Conservation (phyloP, 495 filamentous ascomycete species). For the Staphylotrichum tortipilum region DNA sequence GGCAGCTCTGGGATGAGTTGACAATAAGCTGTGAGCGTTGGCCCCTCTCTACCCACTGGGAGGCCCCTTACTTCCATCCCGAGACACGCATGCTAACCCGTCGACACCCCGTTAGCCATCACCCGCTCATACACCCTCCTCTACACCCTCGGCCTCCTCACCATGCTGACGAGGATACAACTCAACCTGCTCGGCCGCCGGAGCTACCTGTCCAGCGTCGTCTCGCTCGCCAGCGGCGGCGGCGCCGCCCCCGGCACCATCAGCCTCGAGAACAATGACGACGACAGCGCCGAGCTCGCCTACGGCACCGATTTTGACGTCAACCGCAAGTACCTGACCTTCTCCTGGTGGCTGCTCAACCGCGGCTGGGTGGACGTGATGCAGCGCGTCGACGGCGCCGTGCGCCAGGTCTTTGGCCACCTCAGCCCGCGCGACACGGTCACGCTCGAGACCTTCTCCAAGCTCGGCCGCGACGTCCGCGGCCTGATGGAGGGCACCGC, state of each 20-base stretch:
- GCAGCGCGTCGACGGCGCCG: slow-evolving; percentile 66
- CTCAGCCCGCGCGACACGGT: slow-evolving; percentile 85
- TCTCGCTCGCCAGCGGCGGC: slow-evolving; percentile 69
- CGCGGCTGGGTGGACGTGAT: slow-evolving; percentile 77
- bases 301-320: slow-evolving; percentile 90
- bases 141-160: slow-evolving; percentile 82
- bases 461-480: slow-evolving; percentile 69
- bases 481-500: slow-evolving; percentile 73
- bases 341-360: slow-evolving; percentile 97
- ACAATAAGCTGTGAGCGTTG: slow-evolving; percentile 75
- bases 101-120: slow-evolving; percentile 60
- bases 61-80: too few species aligned
- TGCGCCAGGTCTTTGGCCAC: slow-evolving; percentile 76
- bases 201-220: slow-evolving; percentile 90
- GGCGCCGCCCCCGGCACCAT: slow-evolving; percentile 48
- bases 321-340: slow-evolving; percentile 86
- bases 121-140: slow-evolving; percentile 83
- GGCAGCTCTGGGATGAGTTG: slow-evolving; percentile 93
- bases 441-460: slow-evolving; percentile 64
- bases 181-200: slow-evolving; percentile 92
- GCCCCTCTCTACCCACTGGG: too few species aligned
- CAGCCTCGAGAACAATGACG: slow-evolving; percentile 80
- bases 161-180: slow-evolving; percentile 89
- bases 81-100: slow-evolving; percentile 15
- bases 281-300: slow-evolving; percentile 66